phyloP scores from a whole-genome alignment of 768 basidiomycete genomes.

The Suillus clintonianus region DNA sequence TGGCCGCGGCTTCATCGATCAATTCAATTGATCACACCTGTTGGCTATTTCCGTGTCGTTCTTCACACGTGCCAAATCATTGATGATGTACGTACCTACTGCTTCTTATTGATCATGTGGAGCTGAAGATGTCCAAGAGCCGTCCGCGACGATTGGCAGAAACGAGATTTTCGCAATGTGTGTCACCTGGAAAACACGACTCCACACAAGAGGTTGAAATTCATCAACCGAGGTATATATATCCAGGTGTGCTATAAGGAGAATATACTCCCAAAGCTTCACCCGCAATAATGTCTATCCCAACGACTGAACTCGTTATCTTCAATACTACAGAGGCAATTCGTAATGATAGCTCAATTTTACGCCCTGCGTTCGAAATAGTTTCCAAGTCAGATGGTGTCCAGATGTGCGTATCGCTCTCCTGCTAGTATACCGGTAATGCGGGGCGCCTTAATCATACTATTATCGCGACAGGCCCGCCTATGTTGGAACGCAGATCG shows the following conservation, averaged over 20 bases:
- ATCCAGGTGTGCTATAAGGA: not conserved
- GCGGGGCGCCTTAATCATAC: not conserved
- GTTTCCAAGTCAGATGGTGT: constrained; percentile 13
- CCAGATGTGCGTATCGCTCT: constrained; percentile 12
- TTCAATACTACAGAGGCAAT: constrained; percentile 15
- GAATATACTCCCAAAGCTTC: not conserved
- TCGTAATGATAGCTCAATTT: constrained; percentile 7
- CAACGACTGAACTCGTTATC: constrained; percentile 24
- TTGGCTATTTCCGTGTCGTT: not conserved
- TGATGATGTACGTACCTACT: not conserved
- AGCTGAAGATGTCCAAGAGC: no score
- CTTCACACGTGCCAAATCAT: not conserved
- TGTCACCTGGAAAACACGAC: not conserved
- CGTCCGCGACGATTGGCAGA: no score
- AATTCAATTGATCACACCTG: not conserved
- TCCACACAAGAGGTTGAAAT: not conserved
- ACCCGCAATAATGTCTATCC: constrained; percentile 8
- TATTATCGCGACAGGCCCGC: constrained; percentile 10
- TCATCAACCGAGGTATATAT: not conserved
- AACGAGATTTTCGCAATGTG: not conserved
- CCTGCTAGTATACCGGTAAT: not conserved
- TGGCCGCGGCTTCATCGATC: not conserved
- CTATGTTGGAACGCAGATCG: constrained; percentile 22
- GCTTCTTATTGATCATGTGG: no score
- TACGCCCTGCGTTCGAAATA: constrained; percentile 6